These are phyloP conservation scores for Citrus sp. DNA, from an alignment of 345 rosid genomes.

Conservation along the genomic window DNA sequence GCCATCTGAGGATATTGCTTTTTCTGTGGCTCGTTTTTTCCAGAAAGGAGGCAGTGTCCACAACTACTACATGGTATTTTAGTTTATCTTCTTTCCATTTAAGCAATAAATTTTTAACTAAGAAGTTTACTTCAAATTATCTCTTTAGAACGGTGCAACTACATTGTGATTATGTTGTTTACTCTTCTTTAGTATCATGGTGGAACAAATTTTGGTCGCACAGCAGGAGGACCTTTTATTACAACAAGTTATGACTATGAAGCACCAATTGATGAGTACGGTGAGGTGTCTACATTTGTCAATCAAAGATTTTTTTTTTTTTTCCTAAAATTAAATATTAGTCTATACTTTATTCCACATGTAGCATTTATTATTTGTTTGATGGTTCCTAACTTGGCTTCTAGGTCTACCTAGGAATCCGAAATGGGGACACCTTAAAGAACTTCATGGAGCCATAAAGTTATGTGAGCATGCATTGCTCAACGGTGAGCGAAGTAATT, in stretches of 20 bases:
- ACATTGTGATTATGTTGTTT: slow-evolving; percentile 3
- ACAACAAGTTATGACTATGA: slow-evolving; percentile 98
- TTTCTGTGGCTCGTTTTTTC: slow-evolving; percentile 85
- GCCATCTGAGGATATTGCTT: slow-evolving; percentile 87
- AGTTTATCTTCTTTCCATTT: slow-evolving; percentile 6
- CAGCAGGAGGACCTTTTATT: slow-evolving; percentile 92
- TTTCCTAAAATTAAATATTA: neutral
- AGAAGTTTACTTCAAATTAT: neutral
- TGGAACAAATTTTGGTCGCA: slow-evolving; percentile 96
- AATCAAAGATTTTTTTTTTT: neutral
- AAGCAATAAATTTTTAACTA: neutral
- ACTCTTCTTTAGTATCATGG: slow-evolving; percentile 72
- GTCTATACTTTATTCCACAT: neutral
- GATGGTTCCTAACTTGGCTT: slow-evolving; percentile 14
- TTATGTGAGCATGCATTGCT: slow-evolving; percentile 68
- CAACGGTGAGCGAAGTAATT: slow-evolving; percentile 43
- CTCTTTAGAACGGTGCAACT: neutral
- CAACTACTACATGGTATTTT: slow-evolving; percentile 84
- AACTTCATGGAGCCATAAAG: slow-evolving; percentile 81
- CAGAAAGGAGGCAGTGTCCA: slow-evolving; percentile 92
- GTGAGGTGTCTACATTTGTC: slow-evolving; percentile 34
- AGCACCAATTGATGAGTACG: slow-evolving; percentile 98
- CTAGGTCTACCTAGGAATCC: slow-evolving; percentile 85
- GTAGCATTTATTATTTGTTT: neutral
- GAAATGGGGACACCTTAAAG: slow-evolving; percentile 94